Base-by-base conservation (phyloP, 495 filamentous ascomycete species). In the Lindgomyces ingoldianus region DNA sequence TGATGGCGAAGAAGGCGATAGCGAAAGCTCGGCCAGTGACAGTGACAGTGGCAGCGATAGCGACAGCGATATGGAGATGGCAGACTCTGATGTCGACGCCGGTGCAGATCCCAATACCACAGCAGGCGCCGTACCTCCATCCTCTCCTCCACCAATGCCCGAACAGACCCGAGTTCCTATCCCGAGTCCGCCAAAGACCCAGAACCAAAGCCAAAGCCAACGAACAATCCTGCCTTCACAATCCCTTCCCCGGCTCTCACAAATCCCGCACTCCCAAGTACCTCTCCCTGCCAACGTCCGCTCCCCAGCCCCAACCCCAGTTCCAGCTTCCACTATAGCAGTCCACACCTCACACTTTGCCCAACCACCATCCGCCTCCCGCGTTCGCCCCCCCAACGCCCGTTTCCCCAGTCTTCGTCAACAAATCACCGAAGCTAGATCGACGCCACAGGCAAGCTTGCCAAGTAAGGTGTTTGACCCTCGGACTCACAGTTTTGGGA, bases 41-140 rank as follows among this genome's bases (percentile, higher is more conserved):
- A 22, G 18, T 53, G 49, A 25, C 29, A 50, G 27, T 27, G 26
- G 27, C 25, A 29, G 18, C 47, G 57, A 60, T 24, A 51, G 33
- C 18, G 56, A 59, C 44, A 36, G 41, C n/a, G 62, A 65, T 18
- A 30, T 52, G 12, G 57, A 66, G 22, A 60, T 60, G 63, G 41
- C 19, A 54, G 63, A 66, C 39, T 39, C 21, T 1, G 41, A 60
- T 25, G 21, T 18, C 24, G 19, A 42, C 39, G 49, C 21, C 1
- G 41, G 55, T 25, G 21, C 25, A 41, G 19, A 42, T 9, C 8
- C 21, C n/a, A 12, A 47, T 16, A 39, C 39, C 11, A 22, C n/a
- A n/a, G n/a, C n/a, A n/a, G n/a, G n/a, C 16, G 41, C 39, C 54
- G n/a, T 2, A 22, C 49, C 63, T n/a, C 44, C 57, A 18, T 51